Conservation (phyloP, 2,329 filamentous ascomycete genomes). For the Aspergillus sp. region DNA sequence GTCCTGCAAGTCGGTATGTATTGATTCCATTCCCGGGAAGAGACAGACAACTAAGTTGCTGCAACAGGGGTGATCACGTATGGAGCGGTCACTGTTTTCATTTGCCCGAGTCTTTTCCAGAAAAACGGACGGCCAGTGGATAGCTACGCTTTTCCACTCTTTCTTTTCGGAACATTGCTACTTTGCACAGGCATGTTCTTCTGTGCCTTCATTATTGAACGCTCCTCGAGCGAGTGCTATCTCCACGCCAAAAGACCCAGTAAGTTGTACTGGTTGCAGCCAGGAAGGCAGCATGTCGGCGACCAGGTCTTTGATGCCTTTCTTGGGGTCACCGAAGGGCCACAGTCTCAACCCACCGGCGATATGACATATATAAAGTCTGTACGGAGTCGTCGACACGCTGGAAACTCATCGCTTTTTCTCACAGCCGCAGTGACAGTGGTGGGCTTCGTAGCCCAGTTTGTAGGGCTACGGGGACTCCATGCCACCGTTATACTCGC, state of each 20-base stretch:
- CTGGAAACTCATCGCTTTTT: constrained; percentile 15
- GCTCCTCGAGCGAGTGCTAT: constrained; percentile 27
- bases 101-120: constrained; percentile 23
- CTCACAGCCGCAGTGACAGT: constrained; percentile 25
- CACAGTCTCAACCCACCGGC: constrained; percentile 9
- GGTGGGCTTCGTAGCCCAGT: constrained; percentile 37
- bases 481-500: constrained; percentile 36
- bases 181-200: constrained; percentile 33
- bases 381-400: constrained; percentile 12
- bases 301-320: constrained; percentile 40
- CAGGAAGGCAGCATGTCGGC: constrained; percentile 34
- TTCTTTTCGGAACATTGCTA: constrained; percentile 29
- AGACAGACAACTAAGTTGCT: neutral
- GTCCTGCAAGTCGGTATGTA: constrained; percentile 28
- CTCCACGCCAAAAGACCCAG: constrained; percentile 22
- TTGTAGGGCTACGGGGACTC: constrained; percentile 37
- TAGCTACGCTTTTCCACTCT: constrained; percentile 34
- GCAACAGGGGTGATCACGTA: constrained; percentile 25
- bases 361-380: constrained; percentile 29
- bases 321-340: constrained; percentile 25
- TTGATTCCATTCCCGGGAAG: too few species aligned
- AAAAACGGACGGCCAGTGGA: constrained; percentile 23
- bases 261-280: constrained; percentile 39
- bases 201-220: constrained; percentile 35
- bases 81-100: constrained; percentile 28